Percentiles rank a stretch among this genome's conserved stretches.
Conservation (phyloP, 257 asterid species). For the Gentiana macrophylla region DNA sequence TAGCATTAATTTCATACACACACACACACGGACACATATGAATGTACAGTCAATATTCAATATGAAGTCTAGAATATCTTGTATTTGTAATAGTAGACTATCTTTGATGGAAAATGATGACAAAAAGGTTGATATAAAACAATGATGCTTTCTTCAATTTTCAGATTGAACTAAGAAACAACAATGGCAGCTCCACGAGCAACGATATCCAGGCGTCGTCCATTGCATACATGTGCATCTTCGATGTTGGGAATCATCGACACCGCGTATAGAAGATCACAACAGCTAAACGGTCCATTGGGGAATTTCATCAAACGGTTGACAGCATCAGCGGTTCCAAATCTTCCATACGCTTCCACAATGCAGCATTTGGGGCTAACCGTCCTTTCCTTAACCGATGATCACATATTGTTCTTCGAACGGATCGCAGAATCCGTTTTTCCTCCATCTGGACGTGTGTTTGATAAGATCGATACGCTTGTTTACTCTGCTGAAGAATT, state of each 20-base stretch:
- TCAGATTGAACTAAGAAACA: background rate
- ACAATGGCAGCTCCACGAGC: background rate
- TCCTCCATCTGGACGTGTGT: slow-evolving; percentile 33
- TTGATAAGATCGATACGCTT: slow-evolving; percentile 35
- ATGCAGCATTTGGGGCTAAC: slow-evolving; percentile 29
- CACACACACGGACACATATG: too few relatives aligned
- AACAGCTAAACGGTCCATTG: slow-evolving; percentile 26
- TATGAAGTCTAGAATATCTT: too few relatives aligned
- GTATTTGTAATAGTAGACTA: too few relatives aligned
- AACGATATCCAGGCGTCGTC: slow-evolving; percentile 36
- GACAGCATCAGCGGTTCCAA: background rate
- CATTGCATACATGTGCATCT: slow-evolving; percentile 44
- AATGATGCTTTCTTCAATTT: too few relatives aligned
- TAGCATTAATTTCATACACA: too few relatives aligned
- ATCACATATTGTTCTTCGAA: slow-evolving; percentile 29
- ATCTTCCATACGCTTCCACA: slow-evolving; percentile 21
- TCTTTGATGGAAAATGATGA: too few relatives aligned
- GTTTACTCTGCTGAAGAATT: slow-evolving; percentile 26
- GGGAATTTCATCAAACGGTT: slow-evolving; percentile 26
- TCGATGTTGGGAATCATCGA: slow-evolving; percentile 29
- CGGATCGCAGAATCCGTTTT: slow-evolving; percentile 25
- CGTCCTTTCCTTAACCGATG: slow-evolving; percentile 33
- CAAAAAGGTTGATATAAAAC: too few relatives aligned
- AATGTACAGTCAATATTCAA: too few relatives aligned
- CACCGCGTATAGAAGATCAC: slow-evolving; percentile 25